These are phyloP conservation scores for Phytophthora aleatoria DNA, from an alignment of 352 stramenopile genomes.

Conservation along the genomic window DNA sequence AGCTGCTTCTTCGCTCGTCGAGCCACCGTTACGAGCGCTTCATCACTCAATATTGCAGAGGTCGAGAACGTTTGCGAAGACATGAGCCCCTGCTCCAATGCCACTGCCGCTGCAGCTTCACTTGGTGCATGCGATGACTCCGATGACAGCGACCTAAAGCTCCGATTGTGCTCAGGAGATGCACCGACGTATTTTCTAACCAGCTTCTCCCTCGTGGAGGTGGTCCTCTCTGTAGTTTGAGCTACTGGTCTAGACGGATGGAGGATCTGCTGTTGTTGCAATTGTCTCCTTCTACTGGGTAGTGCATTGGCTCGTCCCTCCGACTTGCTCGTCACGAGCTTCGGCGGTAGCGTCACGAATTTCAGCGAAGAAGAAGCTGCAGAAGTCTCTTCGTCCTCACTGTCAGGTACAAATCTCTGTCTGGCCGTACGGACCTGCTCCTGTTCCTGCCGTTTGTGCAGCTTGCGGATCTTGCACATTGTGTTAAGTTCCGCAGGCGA, in stretches of 20 bases:
- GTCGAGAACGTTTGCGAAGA: constrained; percentile 42
- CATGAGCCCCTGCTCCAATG: constrained; percentile 38
- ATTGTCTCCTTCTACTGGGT: constrained; percentile 24
- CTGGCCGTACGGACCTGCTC: constrained; percentile 29
- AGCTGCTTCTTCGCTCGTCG: constrained; percentile 50
- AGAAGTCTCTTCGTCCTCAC: constrained; percentile 34
- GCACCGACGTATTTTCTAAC: constrained; percentile 9
- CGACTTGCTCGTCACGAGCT: constrained; percentile 27
- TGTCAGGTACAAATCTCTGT: constrained; percentile 36
- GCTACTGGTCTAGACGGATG: constrained; percentile 4
- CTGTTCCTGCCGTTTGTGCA: constrained; percentile 11
- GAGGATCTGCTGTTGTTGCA: constrained; percentile 8
- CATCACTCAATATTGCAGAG: constrained; percentile 38
- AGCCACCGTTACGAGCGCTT: constrained; percentile 34
- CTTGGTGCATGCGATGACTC: constrained; percentile 20
- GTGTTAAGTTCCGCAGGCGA: constrained; percentile 4
- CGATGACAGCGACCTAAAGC: constrained; percentile 22
- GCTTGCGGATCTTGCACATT: constrained; percentile 10
- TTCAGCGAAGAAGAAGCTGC: constrained; percentile 6
- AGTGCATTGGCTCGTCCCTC: constrained; percentile 22
- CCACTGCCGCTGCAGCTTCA: constrained; percentile 21
- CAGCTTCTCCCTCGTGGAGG: constrained; percentile 13
- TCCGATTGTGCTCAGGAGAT: constrained; percentile 14
- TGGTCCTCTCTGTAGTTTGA: constrained; percentile 2
- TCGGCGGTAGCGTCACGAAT: constrained; percentile 24